Evolutionary conservation across 257 asterid species (phyloP), one percentile per base, ranked within the genome.

Genomic region (Fraxinus cuspidata): DNA sequence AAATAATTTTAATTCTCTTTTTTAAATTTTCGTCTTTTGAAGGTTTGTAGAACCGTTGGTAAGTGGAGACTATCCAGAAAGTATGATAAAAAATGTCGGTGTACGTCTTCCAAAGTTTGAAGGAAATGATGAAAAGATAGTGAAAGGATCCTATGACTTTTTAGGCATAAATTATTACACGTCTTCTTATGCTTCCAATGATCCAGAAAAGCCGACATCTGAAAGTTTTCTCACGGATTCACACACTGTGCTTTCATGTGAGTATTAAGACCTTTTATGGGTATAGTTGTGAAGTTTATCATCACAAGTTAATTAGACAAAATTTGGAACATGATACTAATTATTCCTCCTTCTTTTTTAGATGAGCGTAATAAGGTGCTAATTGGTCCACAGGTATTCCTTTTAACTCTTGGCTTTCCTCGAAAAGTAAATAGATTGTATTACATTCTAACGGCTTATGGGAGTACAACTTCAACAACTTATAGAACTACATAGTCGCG

Each of bases 111-210:
- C 80, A 0, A 13, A 13, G 13, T 77, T 77, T 53, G 7, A 49
- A 1, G 31, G 12, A 2, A 74, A 77, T 7, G 35, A 77, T 27
- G 47, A 49, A 23, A 32, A 65, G 18, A 42, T 63, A 38, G 31
- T 75, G 13, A 75, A 63, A 23, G 73, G 73, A 7, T 60, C 73
- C 13, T 75, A 65, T n/a, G 79, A 75, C 25, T 75, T 75, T 75
- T 51, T 75, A 8, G 79, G 79, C 42, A n/a, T 75, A 70, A 75
- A 75, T 23, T 75, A 75, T 66, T 75, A 75, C 66, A 75, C 79
- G 0, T 9, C 78, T 10, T 19, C 1, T 53, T 74, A 74, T 34
- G 71, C 44, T 0, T 19, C 4, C 2, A 34, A 74, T 56, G 15
- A 60, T 60, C 18, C 68, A 42, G 2, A 2, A 42, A 42, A 12